Conservation (phyloP, 2,329 filamentous ascomycete species). For the Penicillium hordei region DNA sequence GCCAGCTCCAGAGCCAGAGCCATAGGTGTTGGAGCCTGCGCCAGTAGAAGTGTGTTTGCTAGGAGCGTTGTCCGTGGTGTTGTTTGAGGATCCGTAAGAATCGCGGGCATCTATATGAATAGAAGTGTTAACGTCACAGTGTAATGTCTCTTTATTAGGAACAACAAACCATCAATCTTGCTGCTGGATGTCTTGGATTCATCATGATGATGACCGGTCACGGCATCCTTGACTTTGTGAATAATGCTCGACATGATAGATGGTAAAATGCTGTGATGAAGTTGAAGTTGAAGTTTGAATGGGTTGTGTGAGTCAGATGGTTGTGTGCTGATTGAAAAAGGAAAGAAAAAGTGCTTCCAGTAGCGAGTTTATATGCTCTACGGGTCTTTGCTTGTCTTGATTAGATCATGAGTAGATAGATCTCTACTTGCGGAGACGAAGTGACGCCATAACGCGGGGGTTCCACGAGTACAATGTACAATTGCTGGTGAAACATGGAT, state of each 20-base stretch:
- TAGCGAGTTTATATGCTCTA: constrained; percentile 11
- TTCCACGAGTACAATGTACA: constrained; percentile 1
- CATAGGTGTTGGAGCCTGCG: constrained; percentile 8
- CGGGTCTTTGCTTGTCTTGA: background rate
- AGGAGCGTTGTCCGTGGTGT: background rate
- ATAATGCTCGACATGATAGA: constrained; percentile 47
- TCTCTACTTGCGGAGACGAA: constrained; percentile 1
- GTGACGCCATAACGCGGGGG: constrained; percentile 23
- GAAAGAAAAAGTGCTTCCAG: background rate
- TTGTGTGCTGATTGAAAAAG: background rate
- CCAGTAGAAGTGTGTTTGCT: constrained; percentile 4
- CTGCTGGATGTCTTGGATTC: constrained; percentile 24
- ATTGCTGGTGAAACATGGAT: background rate
- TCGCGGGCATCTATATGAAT: constrained; percentile 9
- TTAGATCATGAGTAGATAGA: background rate
- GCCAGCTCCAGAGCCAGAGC: constrained; percentile 7
- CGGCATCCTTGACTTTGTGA: constrained; percentile 51
- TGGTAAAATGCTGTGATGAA: too few relatives aligned
- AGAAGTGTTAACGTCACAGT: background rate
- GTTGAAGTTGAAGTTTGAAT: background rate
- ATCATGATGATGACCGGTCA: constrained; percentile 36
- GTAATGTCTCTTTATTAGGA: background rate
- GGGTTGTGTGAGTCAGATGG: background rate
- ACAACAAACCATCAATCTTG: constrained; percentile 12
- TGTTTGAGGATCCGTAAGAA: constrained; percentile 5